Base-by-base conservation (phyloP, 176 grass and related monocot species). In the Triticum dicoccoides region DNA sequence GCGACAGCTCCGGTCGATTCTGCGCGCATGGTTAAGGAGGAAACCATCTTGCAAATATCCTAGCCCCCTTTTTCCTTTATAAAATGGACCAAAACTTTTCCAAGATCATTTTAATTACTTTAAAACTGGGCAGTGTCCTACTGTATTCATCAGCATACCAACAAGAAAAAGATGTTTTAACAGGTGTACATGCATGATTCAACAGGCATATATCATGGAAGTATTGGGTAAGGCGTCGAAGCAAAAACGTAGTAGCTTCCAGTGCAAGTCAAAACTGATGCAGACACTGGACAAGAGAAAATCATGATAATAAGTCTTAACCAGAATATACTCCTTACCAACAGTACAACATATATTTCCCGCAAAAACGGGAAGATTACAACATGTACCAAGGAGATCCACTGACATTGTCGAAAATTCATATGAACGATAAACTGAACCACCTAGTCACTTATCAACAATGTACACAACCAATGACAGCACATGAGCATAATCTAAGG, bases 241-340 rank as follows among this genome's bases (percentile, higher is more conserved):
- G 64, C 80, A 61, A 78, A 78, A 83, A n/a, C 87, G 15, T 79
- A 35, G 34, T 5, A 64, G 14, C 74, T 88, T 88, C 58, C 42
- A 66, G 3, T 63, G 34, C 77, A 89, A 30, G 29, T 30, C 68
- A 80, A 85, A 84, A 75, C 65, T 9, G 44, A 80, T 58, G 67
- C 75, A 73, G 12, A 64, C 14, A 75, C 35, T 20, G 25, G 11
- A 20, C 61, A 77, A 38, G 62, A 23, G 63, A 17, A 89, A 72
- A 72, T 82, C 81, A 84, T 70, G 80, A 83, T 25, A 51, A 38
- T 74, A 80, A 73, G 83, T 80, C 63, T 49, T 35, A 83, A 49
- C 73, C 34, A 63, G 10, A 12, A 58, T 49, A 51, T 34, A 87
- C 39, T 39, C 61, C n/a, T 65, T 64, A n/a, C 20, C 52, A 17